A percentile compares a stretch with the other conserved stretches of the same genome.
Conservation (phyloP, 2,329 filamentous ascomycete genomes). For the Coniochaeta prunicola region DNA sequence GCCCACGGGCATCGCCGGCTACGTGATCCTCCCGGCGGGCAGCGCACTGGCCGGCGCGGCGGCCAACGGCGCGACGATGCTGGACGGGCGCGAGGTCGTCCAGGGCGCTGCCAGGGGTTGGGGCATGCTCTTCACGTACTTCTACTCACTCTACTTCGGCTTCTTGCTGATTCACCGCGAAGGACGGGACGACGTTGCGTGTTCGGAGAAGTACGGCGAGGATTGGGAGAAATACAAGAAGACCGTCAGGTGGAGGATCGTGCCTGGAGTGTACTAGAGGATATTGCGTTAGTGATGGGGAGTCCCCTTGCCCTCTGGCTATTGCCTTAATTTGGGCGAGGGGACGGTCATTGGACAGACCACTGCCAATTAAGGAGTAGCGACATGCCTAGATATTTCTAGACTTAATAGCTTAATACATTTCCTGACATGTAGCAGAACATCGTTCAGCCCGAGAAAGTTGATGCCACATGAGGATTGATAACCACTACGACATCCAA, state of each 20-base stretch:
- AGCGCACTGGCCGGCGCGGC: constrained; percentile 43
- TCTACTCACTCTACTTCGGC: constrained; percentile 89
- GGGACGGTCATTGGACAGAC: background rate
- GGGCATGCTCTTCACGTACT: constrained; percentile 87
- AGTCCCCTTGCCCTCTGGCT: background rate
- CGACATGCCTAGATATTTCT: background rate
- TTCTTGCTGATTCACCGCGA: constrained; percentile 81
- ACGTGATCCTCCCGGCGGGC: constrained; percentile 57
- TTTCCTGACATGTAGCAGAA: background rate
- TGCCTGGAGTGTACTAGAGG: constrained; percentile 72
- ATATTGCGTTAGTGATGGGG: background rate
- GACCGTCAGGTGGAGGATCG: constrained; percentile 71
- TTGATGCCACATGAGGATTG: no score
- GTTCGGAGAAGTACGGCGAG: constrained; percentile 79
- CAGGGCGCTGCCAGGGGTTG: constrained; percentile 70
- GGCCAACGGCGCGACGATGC: constrained; percentile 31
- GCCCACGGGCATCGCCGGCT: constrained; percentile 79
- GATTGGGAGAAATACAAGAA: constrained; percentile 89
- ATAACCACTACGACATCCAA: no score
- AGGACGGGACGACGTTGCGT: constrained; percentile 84
- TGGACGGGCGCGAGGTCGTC: constrained; percentile 57
- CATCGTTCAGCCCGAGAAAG: background rate
- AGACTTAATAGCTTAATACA: background rate
- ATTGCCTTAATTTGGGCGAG: background rate
- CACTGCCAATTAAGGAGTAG: background rate